Evolutionary conservation across 2,329 filamentous ascomycete genomes (phyloP), one percentile per base, ranked within the genome.

Genomic region (Helotiales sp.): DNA sequence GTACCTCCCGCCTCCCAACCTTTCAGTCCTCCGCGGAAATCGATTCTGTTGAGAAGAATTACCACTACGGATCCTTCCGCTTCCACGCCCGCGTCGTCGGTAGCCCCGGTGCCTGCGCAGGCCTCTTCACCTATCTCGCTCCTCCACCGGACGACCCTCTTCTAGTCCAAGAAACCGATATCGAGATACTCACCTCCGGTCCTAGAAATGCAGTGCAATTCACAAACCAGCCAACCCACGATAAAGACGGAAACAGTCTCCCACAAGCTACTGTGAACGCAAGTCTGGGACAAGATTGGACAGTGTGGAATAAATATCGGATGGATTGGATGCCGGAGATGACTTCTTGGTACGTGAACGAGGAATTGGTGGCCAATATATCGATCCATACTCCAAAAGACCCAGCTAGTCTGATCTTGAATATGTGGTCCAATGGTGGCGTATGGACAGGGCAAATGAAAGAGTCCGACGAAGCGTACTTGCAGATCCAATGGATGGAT

Each of bases 401-500:
- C 38, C 69, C 69, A 1, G 58, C 63, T 2, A 59, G 63, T 1
- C 44, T 71, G 42, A 65, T 69, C 22, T 8, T 70, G 2, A 71
- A 71, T 61, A 71, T 71, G 67, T 71, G 69, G 69, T 65, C 65
- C 51, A 63, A 71, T 62, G 69, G 69, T 0, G 67, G 68, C 0
- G 48, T 58, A 8, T 71, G 69, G 69, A 67, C 68, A 12, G 68
- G 68, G 5, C 67, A 68, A 33, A 70, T 71, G 69, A 58, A 42
- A 19, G 9, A 58, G 9, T 60, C 44, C 38, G 66, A 69, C 19
- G 57, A 66, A 33, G 69, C 69, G 1, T 67, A 63, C 34, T 42
- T 71, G 44, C 67, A 70, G 52, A 57, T 71, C 31, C 69, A 71
- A 48, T 71, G 66, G 65, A 69, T 71, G n/a, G 67, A 71, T 47